phyloP scores from a whole-genome alignment of 371 early-diverging fungal genomes.

The Apophysomyces variabilis region DNA sequence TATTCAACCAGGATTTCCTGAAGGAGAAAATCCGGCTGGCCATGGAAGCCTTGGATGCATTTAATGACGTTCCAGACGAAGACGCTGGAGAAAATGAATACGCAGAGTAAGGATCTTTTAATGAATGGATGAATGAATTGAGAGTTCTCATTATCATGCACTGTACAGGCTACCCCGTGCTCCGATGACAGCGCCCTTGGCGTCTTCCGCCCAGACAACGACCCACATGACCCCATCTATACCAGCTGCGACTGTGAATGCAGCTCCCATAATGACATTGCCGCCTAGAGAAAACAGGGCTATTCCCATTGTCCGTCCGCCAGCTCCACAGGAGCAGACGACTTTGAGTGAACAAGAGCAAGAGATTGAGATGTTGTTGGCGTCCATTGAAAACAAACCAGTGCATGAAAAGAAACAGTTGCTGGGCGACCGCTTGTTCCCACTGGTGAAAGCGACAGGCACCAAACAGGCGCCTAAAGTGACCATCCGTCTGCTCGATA shows the following conservation, averaged over 20 bases:
- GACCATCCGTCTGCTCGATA: slow-evolving; percentile 45
- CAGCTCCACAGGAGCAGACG: slow-evolving; percentile 1
- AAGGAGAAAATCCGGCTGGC: slow-evolving; percentile 45
- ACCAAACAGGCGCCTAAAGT: slow-evolving; percentile 42
- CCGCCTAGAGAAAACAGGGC: slow-evolving; percentile 21
- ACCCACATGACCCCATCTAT: background rate
- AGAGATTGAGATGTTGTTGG: slow-evolving; percentile 22
- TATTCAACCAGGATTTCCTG: slow-evolving; percentile 47
- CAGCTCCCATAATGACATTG: background rate
- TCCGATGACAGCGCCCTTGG: background rate
- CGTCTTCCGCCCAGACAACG: background rate
- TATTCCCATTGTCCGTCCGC: slow-evolving; percentile 46
- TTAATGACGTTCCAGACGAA: slow-evolving; percentile 35
- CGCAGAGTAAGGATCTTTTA: background rate
- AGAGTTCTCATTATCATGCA: too few relatives aligned
- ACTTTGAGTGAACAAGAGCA: slow-evolving; percentile 4
- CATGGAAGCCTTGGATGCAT: slow-evolving; percentile 41
- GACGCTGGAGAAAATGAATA: slow-evolving; percentile 8
- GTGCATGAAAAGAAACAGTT: slow-evolving; percentile 37
- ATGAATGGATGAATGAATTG: too few relatives aligned
- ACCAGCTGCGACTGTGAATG: background rate
- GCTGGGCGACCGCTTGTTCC: slow-evolving; percentile 41
- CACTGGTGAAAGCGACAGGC: slow-evolving; percentile 41
- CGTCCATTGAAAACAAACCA: slow-evolving; percentile 30
- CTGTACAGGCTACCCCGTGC: background rate